These are phyloP conservation scores for Sporobolomyces phaffii DNA, from an alignment of 768 basidiomycete genomes.

Conservation along the genomic window DNA sequence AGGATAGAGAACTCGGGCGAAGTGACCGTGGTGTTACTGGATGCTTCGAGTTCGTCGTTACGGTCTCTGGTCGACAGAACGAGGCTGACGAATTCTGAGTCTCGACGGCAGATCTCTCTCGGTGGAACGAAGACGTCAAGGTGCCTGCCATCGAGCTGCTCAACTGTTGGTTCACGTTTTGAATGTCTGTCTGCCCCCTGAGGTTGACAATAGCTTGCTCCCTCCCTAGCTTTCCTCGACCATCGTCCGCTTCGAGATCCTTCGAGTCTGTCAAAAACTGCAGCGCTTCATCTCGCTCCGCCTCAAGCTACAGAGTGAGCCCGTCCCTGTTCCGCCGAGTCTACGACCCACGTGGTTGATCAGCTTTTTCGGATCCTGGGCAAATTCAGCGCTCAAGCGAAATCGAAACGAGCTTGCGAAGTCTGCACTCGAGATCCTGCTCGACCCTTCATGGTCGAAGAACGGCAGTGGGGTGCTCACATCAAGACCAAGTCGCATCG, in stretches of 20 bases:
- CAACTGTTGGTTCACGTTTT: not conserved
- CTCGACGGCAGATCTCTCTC: not conserved
- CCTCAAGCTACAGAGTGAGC: conserved; percentile 1
- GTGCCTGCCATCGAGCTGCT: conserved; percentile 12
- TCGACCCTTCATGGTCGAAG: conserved; percentile 31
- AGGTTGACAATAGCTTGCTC: not conserved
- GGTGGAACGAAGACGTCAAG: conserved; percentile 24
- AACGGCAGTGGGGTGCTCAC: conserved; percentile 29
- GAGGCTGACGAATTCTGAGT: not conserved
- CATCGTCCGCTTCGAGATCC: conserved; percentile 15
- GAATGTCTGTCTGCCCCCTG: accelerated
- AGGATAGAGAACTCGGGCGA: conserved; percentile 35
- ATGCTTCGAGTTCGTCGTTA: conserved; percentile 44
- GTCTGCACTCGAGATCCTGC: conserved; percentile 18
- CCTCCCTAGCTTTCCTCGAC: conserved; percentile 19
- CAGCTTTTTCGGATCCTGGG: too few relatives aligned
- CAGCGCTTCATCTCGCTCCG: conserved; percentile 1
- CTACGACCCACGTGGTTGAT: too few relatives aligned
- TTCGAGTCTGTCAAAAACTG: not conserved
- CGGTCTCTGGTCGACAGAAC: too few relatives aligned
- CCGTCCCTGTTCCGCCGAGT: too few relatives aligned
- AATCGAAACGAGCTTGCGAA: conserved; percentile 24
- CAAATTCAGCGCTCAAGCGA: not conserved
- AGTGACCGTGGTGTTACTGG: conserved; percentile 50
- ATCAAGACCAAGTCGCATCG: conserved; percentile 19